Evolutionary conservation across 495 filamentous ascomycete genomes (phyloP).

Genomic region (Arthonia radiata): DNA sequence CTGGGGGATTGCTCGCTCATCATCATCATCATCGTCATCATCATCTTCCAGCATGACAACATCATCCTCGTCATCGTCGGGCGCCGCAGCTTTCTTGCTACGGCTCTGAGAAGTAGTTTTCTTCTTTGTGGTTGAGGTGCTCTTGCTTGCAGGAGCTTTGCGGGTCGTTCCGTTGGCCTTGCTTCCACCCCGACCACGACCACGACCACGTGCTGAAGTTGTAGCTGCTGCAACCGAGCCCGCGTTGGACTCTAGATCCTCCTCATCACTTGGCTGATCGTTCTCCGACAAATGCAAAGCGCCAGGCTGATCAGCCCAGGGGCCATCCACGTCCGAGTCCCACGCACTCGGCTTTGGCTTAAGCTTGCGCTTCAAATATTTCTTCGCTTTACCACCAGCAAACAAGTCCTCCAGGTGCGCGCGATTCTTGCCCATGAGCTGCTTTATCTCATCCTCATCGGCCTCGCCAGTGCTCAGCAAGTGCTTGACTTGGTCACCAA

Average conservation of each 20-base stretch:
- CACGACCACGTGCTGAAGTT: conserved; percentile 10
- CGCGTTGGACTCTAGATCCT: conserved; percentile 22
- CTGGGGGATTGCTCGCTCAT: conserved; percentile 19
- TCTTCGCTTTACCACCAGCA: conserved; percentile 36
- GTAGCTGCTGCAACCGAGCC: conserved; percentile 9
- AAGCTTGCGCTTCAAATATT: conserved; percentile 31
- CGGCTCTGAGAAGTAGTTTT: no score
- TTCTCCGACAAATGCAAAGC: conserved; percentile 36
- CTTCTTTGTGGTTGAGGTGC: no score
- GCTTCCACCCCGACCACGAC: conserved; percentile 25
- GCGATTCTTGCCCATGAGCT: conserved; percentile 47
- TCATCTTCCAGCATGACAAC: conserved; percentile 27
- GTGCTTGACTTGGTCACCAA: conserved; percentile 51
- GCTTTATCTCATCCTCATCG: conserved; percentile 35
- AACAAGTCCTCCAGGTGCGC: conserved; percentile 48
- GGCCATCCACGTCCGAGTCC: conserved; percentile 67
- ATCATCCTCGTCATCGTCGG: conserved; percentile 13
- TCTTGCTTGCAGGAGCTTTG: conserved; percentile 11
- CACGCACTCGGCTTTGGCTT: conserved; percentile 59
- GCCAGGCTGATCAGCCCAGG: conserved; percentile 57
- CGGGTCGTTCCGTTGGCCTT: conserved; percentile 18
- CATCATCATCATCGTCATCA: conserved; percentile 37
- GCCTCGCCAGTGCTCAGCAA: conserved; percentile 39
- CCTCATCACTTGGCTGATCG: conserved; percentile 21
- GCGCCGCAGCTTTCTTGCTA: conserved; percentile 27